Evolutionary conservation across 2,329 filamentous ascomycete genomes (phyloP).

Genomic region (Cercospora zeae-maydis): DNA sequence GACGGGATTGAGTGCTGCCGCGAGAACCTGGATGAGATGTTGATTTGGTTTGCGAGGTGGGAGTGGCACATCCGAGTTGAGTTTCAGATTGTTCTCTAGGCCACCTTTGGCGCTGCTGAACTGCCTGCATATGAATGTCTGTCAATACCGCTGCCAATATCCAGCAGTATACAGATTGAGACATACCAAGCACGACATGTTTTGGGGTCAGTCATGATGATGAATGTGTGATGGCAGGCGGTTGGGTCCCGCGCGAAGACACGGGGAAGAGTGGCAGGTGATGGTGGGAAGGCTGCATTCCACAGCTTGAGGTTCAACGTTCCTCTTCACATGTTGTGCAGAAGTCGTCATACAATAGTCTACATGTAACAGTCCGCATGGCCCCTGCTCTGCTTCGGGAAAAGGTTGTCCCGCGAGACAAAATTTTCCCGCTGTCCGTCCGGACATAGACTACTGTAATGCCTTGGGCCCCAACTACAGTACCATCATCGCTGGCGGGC

Average conservation of each 20-base stretch:
- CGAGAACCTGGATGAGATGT: conserved; percentile 55
- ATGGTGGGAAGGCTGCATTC: no score
- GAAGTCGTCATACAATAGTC: no score
- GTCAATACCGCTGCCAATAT: not conserved
- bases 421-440: no score
- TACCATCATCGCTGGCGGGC: no score
- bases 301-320: no score
- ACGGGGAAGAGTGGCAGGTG: not conserved
- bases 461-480: no score
- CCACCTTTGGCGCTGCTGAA: conserved; percentile 47
- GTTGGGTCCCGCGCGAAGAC: not conserved
- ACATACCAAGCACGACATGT: conserved; percentile 52
- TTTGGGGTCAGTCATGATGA: conserved; percentile 15
- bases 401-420: no score
- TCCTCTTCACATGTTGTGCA: no score
- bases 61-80: conserved; percentile 43
- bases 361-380: no score
- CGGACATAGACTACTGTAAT: no score
- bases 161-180: not conserved
- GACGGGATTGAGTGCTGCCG: conserved; percentile 54
- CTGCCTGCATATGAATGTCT: conserved; percentile 40
- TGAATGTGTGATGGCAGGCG: not conserved
- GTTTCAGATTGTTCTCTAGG: conserved; percentile 53
- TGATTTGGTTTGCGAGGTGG: conserved; percentile 41
- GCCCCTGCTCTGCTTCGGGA: no score